Evolutionary conservation across 192 early-diverging fungal species (phyloP), one percentile per base, ranked within the genome.

Genomic region (Backusella parvicylindrica): DNA sequence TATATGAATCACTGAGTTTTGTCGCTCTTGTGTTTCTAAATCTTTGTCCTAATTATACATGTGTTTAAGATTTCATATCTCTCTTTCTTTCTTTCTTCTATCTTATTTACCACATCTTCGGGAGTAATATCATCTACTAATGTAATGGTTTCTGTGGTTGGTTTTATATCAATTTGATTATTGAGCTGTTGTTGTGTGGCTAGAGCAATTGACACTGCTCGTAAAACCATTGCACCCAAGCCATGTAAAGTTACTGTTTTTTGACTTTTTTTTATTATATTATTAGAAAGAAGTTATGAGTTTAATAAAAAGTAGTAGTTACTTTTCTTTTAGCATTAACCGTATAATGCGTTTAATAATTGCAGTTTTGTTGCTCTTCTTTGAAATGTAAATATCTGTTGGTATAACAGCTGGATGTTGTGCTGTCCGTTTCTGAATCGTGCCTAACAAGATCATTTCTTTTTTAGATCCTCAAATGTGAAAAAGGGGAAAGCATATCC

Each of bases 81-180:
- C 18, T 68, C n/a, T 26, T 40, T 11, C 21, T 5, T 8, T 28
- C 18, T 38, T 23, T 13, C 37, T 3, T 0, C 36, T 41, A 9
- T 7, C 12, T 13, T 73, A 31, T 41, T 73, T 76, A 87, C 89
- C 76, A 90, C 84, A 71, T 93, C 87, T 9, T 86, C 83, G 6
- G 91, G 89, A 47, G 91, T 82, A n/a, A 94, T 74, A 77, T 96
- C 95, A 75, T 96, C 95, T n/a, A 89, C 84, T 6, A 96, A 67
- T 23, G 83, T 82, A 2, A 93, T 89, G 2, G 92, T 93, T 18
- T 85, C 86, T 16, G 92, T 94, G 1, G 86, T 87, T 26, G 89
- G 84, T 21, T 91, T 87, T 70, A 88, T 85, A 43, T 82, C 77
- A 28, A 90, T 83, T 79, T 91, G 87, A 64, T 85, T 80, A n/a